These are phyloP conservation scores for Cafeteria roenbergensis DNA, from an alignment of 108 stramenopile species.

Conservation along the genomic window DNA sequence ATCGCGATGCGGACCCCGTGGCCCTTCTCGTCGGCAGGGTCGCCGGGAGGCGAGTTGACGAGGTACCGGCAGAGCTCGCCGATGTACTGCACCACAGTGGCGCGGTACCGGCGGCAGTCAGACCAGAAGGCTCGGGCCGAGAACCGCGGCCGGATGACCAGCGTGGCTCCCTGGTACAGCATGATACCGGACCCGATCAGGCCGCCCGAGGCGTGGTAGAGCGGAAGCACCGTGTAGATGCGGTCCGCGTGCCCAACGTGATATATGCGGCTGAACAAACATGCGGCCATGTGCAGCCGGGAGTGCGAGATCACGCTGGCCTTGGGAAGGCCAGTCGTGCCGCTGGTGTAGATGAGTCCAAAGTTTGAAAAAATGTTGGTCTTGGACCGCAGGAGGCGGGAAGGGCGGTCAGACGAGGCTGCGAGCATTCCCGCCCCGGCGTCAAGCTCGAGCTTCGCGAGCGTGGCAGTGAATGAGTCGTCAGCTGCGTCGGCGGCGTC, in stretches of 20 bases:
- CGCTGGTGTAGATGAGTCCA: slow-evolving; percentile 24
- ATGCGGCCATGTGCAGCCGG: slow-evolving; percentile 15
- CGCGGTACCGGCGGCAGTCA: slow-evolving; percentile 26
- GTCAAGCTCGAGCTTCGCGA: too few species aligned
- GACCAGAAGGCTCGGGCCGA: slow-evolving; percentile 25
- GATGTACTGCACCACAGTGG: slow-evolving; percentile 44
- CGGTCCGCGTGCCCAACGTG: slow-evolving; percentile 12
- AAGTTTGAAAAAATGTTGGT: slow-evolving; percentile 8
- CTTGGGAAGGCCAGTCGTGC: slow-evolving; percentile 44
- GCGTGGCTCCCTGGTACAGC: slow-evolving; percentile 16
- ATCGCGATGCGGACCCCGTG: slow-evolving; percentile 32
- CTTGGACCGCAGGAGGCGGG: background rate
- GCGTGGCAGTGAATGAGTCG: too few species aligned
- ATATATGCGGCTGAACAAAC: background rate
- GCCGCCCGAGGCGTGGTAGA: slow-evolving; percentile 44
- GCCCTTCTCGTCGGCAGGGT: slow-evolving; percentile 9
- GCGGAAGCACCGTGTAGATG: slow-evolving; percentile 39
- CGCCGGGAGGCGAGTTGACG: background rate
- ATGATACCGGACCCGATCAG: slow-evolving; percentile 22
- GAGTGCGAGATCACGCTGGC: slow-evolving; percentile 30
- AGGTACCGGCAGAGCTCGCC: slow-evolving; percentile 44
- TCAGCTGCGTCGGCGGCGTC: too few species aligned
- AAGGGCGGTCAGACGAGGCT: background rate
- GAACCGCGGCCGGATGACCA: slow-evolving; percentile 38
- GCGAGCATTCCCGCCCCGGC: too few species aligned